These are phyloP conservation scores for Aphanomyces stellatus DNA, from an alignment of 352 stramenopile genomes.

Conservation along the genomic window DNA sequence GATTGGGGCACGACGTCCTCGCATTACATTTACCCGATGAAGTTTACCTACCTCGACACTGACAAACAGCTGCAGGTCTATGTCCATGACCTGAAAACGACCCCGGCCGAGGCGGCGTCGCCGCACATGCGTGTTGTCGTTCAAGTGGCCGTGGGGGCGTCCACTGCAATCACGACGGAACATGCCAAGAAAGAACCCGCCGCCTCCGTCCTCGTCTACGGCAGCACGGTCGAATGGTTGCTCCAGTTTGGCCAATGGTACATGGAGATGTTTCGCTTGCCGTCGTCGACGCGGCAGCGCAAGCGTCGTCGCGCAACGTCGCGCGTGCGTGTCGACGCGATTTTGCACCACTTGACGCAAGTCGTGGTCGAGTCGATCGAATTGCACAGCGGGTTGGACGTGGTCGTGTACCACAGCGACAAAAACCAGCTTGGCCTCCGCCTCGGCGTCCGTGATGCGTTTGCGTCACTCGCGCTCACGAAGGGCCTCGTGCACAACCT, in stretches of 20 bases:
- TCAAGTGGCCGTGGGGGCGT: neutral
- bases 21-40: slow-evolving; percentile 4
- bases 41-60: slow-evolving; percentile 12
- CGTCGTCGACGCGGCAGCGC: slow-evolving; percentile 7
- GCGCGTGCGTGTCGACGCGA: neutral
- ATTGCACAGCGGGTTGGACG: slow-evolving; percentile 46
- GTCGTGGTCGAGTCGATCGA: slow-evolving; percentile 47
- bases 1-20: slow-evolving; percentile 27
- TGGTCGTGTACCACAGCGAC: slow-evolving; percentile 64
- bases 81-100: neutral
- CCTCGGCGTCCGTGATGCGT: slow-evolving; percentile 3
- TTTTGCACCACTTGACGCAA: slow-evolving; percentile 24
- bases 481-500: neutral
- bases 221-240: slow-evolving; percentile 67
- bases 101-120: neutral
- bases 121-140: neutral
- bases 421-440: slow-evolving; percentile 36
- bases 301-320: neutral
- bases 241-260: slow-evolving; percentile 36
- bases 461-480: slow-evolving; percentile 7
- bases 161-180: too few species aligned
- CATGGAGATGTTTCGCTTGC: slow-evolving; percentile 23
- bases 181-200: neutral
- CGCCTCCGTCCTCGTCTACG: slow-evolving; percentile 48
- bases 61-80: neutral